A percentile compares a stretch with the other conserved stretches of the same genome.
Evolutionary conservation across 495 filamentous ascomycete genomes (phyloP).

Genomic region (Penicillium ucsense): DNA sequence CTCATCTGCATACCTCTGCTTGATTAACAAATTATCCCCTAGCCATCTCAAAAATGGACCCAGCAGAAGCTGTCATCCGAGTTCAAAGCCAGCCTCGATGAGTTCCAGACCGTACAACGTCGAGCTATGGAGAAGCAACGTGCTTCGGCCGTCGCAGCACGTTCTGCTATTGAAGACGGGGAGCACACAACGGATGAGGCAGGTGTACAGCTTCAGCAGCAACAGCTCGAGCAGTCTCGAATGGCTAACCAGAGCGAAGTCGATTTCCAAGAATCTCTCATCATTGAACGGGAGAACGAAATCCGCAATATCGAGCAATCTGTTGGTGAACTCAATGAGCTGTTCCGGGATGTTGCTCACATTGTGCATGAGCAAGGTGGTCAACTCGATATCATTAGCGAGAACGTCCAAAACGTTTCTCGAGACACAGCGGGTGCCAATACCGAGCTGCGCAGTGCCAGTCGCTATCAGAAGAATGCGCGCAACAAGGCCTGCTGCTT

Average conservation of each 20-base stretch:
- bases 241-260: constrained; percentile 91
- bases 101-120: constrained; percentile 87
- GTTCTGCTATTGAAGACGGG: constrained; percentile 56
- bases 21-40: not conserved
- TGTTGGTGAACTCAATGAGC: constrained; percentile 88
- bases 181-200: constrained; percentile 23
- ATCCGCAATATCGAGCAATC: constrained; percentile 96
- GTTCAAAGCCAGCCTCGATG: constrained; percentile 73
- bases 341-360: constrained; percentile 93
- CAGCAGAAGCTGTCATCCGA: constrained; percentile 90
- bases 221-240: constrained; percentile 66
- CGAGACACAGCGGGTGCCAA: constrained; percentile 77
- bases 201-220: constrained; percentile 44
- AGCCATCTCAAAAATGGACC: constrained; percentile 89
- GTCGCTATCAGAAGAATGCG: constrained; percentile 85
- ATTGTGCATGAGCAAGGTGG: constrained; percentile 93
- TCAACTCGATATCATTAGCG: constrained; percentile 76
- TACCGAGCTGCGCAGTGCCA: constrained; percentile 70
- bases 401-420: constrained; percentile 73
- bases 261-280: constrained; percentile 92
- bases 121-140: constrained; percentile 86
- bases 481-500: constrained; percentile 87
- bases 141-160: constrained; percentile 70
- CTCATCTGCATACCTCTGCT: not conserved
- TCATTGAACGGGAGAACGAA: constrained; percentile 90